Evolutionary conservation across 371 early-diverging fungal species (phyloP), one percentile per base, ranked within the genome.

Genomic region (Haplosporangium sp.): DNA sequence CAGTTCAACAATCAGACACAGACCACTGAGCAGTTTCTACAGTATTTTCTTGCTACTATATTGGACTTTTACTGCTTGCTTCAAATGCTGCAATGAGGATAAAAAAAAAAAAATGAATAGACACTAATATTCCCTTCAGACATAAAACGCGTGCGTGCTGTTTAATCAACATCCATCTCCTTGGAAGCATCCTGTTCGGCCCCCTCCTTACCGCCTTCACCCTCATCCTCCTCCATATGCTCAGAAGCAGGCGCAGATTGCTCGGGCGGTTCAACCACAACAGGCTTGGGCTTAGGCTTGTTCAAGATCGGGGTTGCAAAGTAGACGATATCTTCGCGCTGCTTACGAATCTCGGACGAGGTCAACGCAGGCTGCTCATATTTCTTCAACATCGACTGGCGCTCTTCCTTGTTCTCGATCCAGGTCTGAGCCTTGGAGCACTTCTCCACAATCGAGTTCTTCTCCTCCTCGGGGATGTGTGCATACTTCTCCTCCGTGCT

Each of bases 391-490:
- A 84, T 86, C 64, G 89, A 88, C 86, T 95, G 93, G 80, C 91
- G 90, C 70, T 88, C 89, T 43, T 93, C 73, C 81, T 89, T 85
- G 59, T 91, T 90, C 74, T 95, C 94, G 81, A 97, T 86, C 98
- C 98, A 98, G 66, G 91, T 86, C 75, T 91, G 90, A 63, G 92
- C 91, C 82, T 90, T 87, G 63, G 92, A 87, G 67, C 85, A 82
- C 72, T 93, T 92, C 63, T 91, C 91, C 38, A 87, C 84, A 71
- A 96, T 89, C 71, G 89, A 90, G 72, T 95, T 90, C 81, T 95
- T 87, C 67, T 98, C 98, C 53, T 87, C 95, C 55, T 86, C 83
- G 59, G 93, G 85, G 80, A 98, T 96, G 87, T 98, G 98, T 40
- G 91, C 82, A 83, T 93, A 96, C 72, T 91, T 90, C 67, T 91